These are phyloP conservation scores for Neospora caninum DNA, from an alignment of 169 alveolate genomes.

Conservation along the genomic window DNA sequence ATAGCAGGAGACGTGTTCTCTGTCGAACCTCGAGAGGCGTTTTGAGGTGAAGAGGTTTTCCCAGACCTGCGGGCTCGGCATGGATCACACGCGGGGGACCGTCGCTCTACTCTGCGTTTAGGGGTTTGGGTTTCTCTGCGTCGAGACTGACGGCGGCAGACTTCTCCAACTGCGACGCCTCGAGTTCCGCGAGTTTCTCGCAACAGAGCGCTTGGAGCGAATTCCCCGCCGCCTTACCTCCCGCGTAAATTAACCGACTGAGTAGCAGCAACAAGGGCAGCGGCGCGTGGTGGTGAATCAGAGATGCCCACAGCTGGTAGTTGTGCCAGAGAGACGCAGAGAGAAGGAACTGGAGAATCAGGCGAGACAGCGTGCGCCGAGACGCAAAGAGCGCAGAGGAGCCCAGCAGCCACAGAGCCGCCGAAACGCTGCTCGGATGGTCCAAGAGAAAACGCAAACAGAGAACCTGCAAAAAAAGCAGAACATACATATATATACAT, in stretches of 20 bases:
- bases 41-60: too few relatives aligned
- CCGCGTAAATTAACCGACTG: background rate
- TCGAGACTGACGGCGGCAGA: background rate
- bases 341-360: background rate
- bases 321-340: background rate
- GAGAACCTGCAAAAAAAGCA: slow-evolving; percentile 25
- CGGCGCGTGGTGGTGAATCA: background rate
- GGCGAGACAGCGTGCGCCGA: background rate
- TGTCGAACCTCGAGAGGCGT: too few relatives aligned
- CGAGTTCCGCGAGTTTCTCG: slow-evolving; percentile 1
- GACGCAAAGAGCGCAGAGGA: background rate
- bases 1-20: too few relatives aligned
- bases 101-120: too few relatives aligned
- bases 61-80: too few relatives aligned
- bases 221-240: background rate
- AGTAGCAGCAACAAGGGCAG: slow-evolving; percentile 8
- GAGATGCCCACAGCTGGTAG: slow-evolving; percentile 8
- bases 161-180: background rate
- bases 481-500: background rate
- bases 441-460: background rate
- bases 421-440: background rate
- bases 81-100: too few relatives aligned
- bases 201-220: background rate
- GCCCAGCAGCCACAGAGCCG: background rate
- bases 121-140: too few relatives aligned